Base-by-base conservation (phyloP, 2,329 filamentous ascomycete genomes). In the Botrytis fabae region DNA sequence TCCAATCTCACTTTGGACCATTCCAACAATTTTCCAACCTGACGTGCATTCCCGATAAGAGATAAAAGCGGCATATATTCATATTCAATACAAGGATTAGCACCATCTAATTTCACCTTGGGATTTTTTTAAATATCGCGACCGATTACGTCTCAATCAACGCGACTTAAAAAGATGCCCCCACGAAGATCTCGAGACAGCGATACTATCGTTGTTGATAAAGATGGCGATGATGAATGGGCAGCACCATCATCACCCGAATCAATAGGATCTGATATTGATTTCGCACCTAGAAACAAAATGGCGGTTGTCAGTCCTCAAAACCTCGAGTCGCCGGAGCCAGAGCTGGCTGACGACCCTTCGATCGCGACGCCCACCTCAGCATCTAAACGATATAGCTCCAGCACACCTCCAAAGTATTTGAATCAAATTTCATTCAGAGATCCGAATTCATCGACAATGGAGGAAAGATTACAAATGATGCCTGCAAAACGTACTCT, bases 401-500 rank as follows among this genome's bases (percentile, higher is more conserved):
- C n/a, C 22, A 38, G 71, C 20, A 73, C 64, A 60, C 71, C n/a
- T 18, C 51, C 54, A 35, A 69, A 59, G 32, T 73, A 73, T 48
- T 40, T 73, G 16, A 61, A 73, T 40, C 71, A 73, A 64, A 73
- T 73, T 35, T 48, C 54, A 32, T 60, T 51, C 60, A 73, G 28
- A 73, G 73, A 69, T 51, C 60, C 69, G 22, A 40, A 57, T 18
- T 68, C 48, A 32, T 71, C 74, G 42, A 80, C 79, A 20, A 79
- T 78, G 77, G 80, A 81, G 75, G 79, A 81, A 57, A 72, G 78
- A 48, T 75, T 80, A 46, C 77, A 78, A 57, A 69, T 73, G 71
- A 80, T 81, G 79, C 78, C 79, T n/a, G 77, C 78, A 63, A 75
- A 75, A 59, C 75, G 80, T 28, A 51, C 75, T 54, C 63, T 81